phyloP scores from a whole-genome alignment of 1,284 basidiomycete species.

The Kwoniella shivajii region DNA sequence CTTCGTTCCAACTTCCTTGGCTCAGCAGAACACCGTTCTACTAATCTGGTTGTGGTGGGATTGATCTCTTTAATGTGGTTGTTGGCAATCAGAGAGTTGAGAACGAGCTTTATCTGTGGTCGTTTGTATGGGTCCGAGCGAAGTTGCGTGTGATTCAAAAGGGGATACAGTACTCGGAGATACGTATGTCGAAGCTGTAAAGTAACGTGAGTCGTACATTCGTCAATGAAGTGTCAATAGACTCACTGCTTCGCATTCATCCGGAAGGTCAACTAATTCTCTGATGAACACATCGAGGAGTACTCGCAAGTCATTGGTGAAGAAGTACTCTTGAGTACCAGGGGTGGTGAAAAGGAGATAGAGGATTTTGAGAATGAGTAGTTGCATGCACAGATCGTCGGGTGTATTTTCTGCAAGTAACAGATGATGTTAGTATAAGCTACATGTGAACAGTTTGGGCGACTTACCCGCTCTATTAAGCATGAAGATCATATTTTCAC shows the following conservation, averaged over 20 bases:
- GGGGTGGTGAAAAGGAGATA: constrained; percentile 93
- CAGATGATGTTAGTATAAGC: too few relatives aligned
- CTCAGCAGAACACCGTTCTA: constrained; percentile 77
- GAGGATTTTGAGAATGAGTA: constrained; percentile 90
- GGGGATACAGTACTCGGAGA: constrained; percentile 90
- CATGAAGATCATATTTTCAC: constrained; percentile 99
- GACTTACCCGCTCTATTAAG: constrained; percentile 85
- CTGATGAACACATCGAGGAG: constrained; percentile 95
- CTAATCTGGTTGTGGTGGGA: constrained; percentile 83
- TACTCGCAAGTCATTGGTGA: constrained; percentile 95
- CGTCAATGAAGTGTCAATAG: too few relatives aligned
- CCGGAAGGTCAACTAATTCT: constrained; percentile 85
- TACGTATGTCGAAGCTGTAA: constrained; percentile 90
- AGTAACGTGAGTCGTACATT: background rate
- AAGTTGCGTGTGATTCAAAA: constrained; percentile 92
- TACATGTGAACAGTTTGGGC: too few relatives aligned
- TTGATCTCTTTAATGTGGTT: constrained; percentile 77
- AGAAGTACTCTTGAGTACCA: constrained; percentile 94
- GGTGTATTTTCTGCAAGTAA: constrained; percentile 66
- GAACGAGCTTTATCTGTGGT: constrained; percentile 76
- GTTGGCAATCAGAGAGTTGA: constrained; percentile 77
- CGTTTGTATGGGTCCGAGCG: constrained; percentile 85
- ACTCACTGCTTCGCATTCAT: constrained; percentile 87
- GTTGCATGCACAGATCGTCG: constrained; percentile 91
- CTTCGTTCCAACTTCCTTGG: constrained; percentile 38